phyloP scores from a whole-genome alignment of 2,329 filamentous ascomycete genomes.

The Talaromyces sp. region DNA sequence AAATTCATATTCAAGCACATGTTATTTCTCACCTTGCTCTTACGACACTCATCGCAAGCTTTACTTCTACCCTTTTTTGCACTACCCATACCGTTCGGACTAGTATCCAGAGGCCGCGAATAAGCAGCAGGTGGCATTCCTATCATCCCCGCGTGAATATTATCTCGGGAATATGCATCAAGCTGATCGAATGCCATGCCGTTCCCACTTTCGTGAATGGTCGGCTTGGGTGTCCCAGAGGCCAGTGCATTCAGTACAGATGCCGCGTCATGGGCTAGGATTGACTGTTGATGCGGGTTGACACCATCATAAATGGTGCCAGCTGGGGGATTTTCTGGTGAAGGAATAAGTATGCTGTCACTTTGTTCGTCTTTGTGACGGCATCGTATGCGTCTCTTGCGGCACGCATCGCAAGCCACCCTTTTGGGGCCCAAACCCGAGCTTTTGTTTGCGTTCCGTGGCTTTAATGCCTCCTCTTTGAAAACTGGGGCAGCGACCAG shows the following conservation, averaged over 20 bases:
- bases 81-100: conserved; percentile 32
- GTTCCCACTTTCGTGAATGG: conserved; percentile 23
- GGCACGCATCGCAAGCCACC: conserved; percentile 59
- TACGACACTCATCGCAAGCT: conserved; percentile 62
- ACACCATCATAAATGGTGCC: conserved; percentile 25
- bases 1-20: neutral
- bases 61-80: conserved; percentile 58
- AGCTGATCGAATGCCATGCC: conserved; percentile 24
- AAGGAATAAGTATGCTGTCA: conserved; percentile 15
- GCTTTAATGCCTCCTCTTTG: conserved; percentile 30
- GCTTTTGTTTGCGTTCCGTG: conserved; percentile 49
- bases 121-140: conserved; percentile 21
- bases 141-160: conserved; percentile 22
- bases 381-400: conserved; percentile 58
- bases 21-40: conserved; percentile 56
- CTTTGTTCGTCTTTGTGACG: conserved; percentile 56
- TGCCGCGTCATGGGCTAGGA: conserved; percentile 34
- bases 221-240: conserved; percentile 33
- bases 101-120: conserved; percentile 26
- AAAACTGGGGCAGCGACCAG: conserved; percentile 10
- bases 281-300: conserved; percentile 27
- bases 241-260: conserved; percentile 36
- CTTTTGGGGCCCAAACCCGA: conserved; percentile 57
- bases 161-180: conserved; percentile 19
- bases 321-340: conserved; percentile 24